A percentile compares a stretch with the other conserved stretches of the same genome.
Conservation (phyloP, 352 stramenopile genomes). For the Phytophthora lateralis region DNA sequence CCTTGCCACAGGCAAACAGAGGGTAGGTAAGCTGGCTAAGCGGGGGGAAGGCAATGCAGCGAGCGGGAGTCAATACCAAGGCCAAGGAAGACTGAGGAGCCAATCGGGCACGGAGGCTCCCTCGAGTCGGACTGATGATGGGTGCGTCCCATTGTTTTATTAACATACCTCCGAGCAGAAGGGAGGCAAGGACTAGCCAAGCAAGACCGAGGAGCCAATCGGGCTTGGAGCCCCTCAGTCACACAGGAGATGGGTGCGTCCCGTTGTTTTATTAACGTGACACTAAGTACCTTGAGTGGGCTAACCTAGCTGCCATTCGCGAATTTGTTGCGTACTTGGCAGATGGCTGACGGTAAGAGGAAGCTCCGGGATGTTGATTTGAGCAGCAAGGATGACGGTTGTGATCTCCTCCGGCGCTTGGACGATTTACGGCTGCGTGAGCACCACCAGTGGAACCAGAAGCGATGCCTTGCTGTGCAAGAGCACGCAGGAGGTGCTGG, state of each 20-base stretch:
- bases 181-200: neutral
- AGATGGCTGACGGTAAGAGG: neutral
- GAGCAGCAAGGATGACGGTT: neutral
- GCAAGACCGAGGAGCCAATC: slow-evolving; percentile 1
- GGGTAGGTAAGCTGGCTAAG: too few relatives aligned
- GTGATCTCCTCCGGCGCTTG: neutral
- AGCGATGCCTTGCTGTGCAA: too few relatives aligned
- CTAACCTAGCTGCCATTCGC: neutral
- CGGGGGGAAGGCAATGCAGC: too few relatives aligned
- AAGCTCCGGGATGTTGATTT: neutral
- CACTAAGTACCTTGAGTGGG: neutral
- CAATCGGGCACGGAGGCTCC: too few relatives aligned
- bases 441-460: neutral
- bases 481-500: too few relatives aligned
- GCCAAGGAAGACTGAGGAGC: too few relatives aligned
- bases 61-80: too few relatives aligned
- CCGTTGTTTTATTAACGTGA: neutral
- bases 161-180: neutral
- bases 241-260: neutral
- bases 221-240: neutral
- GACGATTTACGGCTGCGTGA: neutral
- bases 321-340: neutral
- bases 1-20: too few relatives aligned
- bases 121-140: too few relatives aligned
- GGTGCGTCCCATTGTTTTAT: too few relatives aligned